These are phyloP conservation scores for Eucalyptus caleyi DNA, from an alignment of 345 rosid genomes.

Conservation along the genomic window DNA sequence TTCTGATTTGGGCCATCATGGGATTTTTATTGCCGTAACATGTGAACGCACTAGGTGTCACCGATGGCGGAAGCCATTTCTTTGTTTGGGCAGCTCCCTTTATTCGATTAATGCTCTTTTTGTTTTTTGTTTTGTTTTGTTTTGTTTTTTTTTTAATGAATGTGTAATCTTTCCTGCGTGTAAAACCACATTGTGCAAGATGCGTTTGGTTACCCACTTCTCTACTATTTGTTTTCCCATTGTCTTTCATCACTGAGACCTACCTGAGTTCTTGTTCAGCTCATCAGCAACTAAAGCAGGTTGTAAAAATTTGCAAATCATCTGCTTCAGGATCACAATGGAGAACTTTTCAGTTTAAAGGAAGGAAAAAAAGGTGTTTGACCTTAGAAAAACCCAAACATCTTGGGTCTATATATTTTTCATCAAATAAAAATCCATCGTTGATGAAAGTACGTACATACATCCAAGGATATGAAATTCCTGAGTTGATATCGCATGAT, in stretches of 20 bases:
- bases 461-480: not conserved
- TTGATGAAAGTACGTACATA: not conserved
- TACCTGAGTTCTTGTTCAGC: not conserved
- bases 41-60: not conserved
- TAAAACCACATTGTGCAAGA: not conserved
- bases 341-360: not conserved
- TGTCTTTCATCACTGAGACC: not conserved
- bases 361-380: not conserved
- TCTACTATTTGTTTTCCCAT: not conserved
- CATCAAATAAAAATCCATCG: not conserved
- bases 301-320: no score
- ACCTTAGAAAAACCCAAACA: not conserved
- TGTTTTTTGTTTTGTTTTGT: not conserved
- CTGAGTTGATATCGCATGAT: fast-evolving
- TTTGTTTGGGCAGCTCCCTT: not conserved
- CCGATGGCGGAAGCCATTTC: not conserved
- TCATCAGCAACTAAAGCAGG: not conserved
- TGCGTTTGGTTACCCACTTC: not conserved
- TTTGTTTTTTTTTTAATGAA: not conserved
- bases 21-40: not conserved
- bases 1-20: not conserved
- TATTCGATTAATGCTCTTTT: not conserved
- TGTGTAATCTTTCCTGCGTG: not conserved
- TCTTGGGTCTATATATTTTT: not conserved
- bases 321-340: not conserved